Evolutionary conservation across 352 stramenopile species (phyloP), one percentile per base, ranked within the genome.

Genomic region (Globisporangium cystogenes): DNA sequence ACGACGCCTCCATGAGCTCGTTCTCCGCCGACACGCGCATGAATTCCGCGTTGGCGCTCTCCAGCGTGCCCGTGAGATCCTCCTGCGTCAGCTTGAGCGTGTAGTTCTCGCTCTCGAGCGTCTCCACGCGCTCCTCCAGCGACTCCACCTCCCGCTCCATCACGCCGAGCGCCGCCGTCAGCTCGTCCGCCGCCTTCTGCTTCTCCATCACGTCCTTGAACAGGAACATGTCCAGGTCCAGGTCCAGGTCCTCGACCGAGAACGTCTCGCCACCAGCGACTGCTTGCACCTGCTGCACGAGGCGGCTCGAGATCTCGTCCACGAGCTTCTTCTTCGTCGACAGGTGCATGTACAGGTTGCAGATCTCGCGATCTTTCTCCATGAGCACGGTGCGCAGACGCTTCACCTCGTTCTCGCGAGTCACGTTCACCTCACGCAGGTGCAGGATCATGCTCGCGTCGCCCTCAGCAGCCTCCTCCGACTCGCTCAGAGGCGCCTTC

Each of bases 321-420:
- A 90, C 65, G 5, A 92, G 68, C 53, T 84, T 87, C 64, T 87
- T 84, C 60, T 92, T 88, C 20, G 76, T 88, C 31, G 78, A 88
- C 54, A 92, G 49, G 55, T 89, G 72, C 66, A 88, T 78, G 41
- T 92, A 86, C 11, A 92, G 57, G 44, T 76, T 69, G 61, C 81
- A 92, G 36, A 92, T 90, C 61, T 92, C 78, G n/a, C 76, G 74
- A 29, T 92, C 78, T 57, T 90, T 92, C 52, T 88, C 81, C 51
- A 78, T 66, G 26, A 91, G 57, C 18, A 68, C 64, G 16, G 55
- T 59, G n/a, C 63, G 64, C 35, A 91, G 69, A 26, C 67, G 55
- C 42, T 70, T 62, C 31, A 87, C 59, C 40, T 87, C 73, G 40
- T 68, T 68, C 49, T 76, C 65, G 60, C 60, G 48, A 40, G 65